Conservation (phyloP, 2,329 filamentous ascomycete species). For the Talaromyces sp. region DNA sequence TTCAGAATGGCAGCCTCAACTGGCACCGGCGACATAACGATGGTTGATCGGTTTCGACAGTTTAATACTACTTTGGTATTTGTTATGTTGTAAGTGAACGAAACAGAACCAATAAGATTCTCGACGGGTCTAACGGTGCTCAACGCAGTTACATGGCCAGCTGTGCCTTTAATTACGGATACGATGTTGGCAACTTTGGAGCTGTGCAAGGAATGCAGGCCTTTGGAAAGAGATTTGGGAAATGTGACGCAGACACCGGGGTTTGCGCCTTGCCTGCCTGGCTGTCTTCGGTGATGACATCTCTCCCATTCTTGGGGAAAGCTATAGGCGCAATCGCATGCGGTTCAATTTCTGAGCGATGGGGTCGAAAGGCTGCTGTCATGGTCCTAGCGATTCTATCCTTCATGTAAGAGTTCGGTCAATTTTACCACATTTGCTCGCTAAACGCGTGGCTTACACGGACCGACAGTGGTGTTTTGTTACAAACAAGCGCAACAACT, state of each 20-base stretch:
- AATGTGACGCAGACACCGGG: background rate
- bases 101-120: background rate
- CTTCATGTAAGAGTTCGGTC: background rate
- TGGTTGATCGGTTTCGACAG: background rate
- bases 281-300: background rate
- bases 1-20: background rate
- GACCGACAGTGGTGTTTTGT: background rate
- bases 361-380: background rate
- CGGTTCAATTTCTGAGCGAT: background rate
- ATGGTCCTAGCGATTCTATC: background rate
- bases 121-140: background rate
- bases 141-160: background rate
- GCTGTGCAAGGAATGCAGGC: background rate
- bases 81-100: background rate
- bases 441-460: background rate
- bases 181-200: background rate
- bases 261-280: background rate
- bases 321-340: background rate
- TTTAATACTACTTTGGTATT: background rate
- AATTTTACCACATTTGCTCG: background rate
- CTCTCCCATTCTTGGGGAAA: background rate
- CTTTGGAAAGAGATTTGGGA: background rate
- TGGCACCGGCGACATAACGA: background rate
- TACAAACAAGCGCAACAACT: background rate
- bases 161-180: background rate